Conservation (phyloP, 139 green algal species). For the Coelastrella sp. region DNA sequence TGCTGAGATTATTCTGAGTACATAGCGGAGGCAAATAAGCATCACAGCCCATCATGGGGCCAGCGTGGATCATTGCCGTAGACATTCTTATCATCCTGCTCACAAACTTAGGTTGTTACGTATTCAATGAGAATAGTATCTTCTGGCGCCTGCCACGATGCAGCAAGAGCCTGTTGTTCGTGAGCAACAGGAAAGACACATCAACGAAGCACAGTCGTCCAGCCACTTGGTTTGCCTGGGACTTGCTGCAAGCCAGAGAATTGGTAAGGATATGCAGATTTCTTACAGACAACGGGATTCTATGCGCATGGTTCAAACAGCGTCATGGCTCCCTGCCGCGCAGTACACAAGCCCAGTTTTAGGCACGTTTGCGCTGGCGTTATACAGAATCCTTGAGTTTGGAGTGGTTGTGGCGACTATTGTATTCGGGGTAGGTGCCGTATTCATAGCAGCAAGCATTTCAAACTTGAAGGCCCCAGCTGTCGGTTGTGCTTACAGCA, state of each 20-base stretch:
- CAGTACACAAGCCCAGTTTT: constrained; percentile 8
- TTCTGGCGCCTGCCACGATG: not conserved
- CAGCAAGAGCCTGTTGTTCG: not conserved
- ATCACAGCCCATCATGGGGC: not conserved
- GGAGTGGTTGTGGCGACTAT: not conserved
- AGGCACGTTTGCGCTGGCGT: not conserved
- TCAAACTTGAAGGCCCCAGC: too few relatives aligned
- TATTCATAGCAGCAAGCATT: too few relatives aligned
- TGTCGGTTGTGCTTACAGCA: too few relatives aligned
- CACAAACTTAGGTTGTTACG: constrained; percentile 2
- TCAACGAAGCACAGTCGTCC: not conserved
- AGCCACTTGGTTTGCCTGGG: constrained; percentile 29
- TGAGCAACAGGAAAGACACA: constrained; percentile 10
- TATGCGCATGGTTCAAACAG: not conserved
- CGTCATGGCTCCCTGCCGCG: not conserved
- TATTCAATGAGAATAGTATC: constrained; percentile 12
- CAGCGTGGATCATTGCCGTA: constrained; percentile 6
- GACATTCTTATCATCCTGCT: not conserved
- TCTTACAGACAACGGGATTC: not conserved
- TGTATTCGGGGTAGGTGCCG: constrained; percentile 3
- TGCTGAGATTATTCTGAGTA: too few relatives aligned
- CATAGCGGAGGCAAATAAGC: not conserved
- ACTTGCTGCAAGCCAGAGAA: constrained; percentile 13
- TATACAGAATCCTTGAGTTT: constrained; percentile 32
- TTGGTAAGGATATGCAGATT: too few relatives aligned